A percentile compares a stretch with the other conserved stretches of the same genome.
Conservation (phyloP, 176 grass and related monocot genomes). For the Oryza coarctata region DNA sequence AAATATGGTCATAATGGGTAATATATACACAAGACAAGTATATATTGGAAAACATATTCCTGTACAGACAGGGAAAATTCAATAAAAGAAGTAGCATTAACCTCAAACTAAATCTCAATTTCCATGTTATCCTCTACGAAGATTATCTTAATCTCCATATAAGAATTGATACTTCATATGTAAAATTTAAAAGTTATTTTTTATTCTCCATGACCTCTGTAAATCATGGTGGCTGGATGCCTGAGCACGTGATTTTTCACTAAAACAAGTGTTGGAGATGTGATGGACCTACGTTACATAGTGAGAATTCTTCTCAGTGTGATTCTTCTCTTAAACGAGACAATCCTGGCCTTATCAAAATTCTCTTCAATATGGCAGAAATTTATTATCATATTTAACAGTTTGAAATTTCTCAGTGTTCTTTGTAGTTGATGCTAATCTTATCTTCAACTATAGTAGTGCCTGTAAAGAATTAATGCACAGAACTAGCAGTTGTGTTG, state of each 20-base stretch:
- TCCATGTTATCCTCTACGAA: not conserved
- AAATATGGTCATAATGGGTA: not conserved
- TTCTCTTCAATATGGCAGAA: not conserved
- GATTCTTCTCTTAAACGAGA: not conserved
- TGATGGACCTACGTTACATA: not conserved
- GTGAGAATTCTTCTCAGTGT: not conserved
- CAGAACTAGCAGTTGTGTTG: slow-evolving; percentile 36
- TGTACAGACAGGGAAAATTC: not conserved
- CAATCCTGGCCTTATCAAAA: not conserved
- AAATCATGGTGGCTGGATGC: not conserved
- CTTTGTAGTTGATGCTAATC: not conserved
- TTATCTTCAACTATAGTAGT: not conserved
- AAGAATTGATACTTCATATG: not conserved
- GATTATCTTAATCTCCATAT: not conserved
- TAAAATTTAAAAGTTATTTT: not conserved
- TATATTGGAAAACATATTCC: not conserved
- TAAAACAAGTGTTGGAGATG: not conserved
- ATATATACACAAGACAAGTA: not conserved
- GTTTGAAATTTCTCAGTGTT: not conserved
- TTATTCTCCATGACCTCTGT: not conserved
- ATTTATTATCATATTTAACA: not conserved
- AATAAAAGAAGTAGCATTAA: not conserved
- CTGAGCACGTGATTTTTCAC: not conserved
- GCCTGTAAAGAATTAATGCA: slow-evolving; percentile 28
- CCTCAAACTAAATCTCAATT: not conserved